A percentile compares a stretch with the other conserved stretches of the same genome.
Evolutionary conservation across 257 asterid species (phyloP).

Genomic region (Solanum tarapatanum): DNA sequence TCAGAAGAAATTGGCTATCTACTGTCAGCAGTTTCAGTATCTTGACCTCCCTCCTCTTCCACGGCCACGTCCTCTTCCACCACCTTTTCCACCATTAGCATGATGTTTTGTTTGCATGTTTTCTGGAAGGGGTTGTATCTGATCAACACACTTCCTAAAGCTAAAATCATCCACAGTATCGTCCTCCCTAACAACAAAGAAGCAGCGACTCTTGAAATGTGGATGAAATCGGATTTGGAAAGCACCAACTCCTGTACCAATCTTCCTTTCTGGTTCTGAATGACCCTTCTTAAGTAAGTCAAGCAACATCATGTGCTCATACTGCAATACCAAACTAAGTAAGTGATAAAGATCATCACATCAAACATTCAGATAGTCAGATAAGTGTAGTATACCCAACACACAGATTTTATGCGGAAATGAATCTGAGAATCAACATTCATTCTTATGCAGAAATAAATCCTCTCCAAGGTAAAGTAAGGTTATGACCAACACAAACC

Average conservation of each 20-base stretch:
- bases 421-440: background rate
- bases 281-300: slow-evolving; percentile 85
- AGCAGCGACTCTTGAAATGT: slow-evolving; percentile 74
- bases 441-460: background rate
- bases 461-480: background rate
- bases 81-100: slow-evolving; percentile 51
- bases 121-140: slow-evolving; percentile 66
- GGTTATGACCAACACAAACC: background rate
- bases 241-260: slow-evolving; percentile 49
- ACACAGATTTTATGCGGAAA: background rate
- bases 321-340: slow-evolving; percentile 27
- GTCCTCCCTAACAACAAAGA: slow-evolving; percentile 75
- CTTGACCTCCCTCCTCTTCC: slow-evolving; percentile 39
- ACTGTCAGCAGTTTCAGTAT: background rate
- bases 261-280: slow-evolving; percentile 66
- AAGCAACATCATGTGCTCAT: slow-evolving; percentile 50
- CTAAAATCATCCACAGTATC: slow-evolving; percentile 77
- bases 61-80: slow-evolving; percentile 27
- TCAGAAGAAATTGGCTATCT: background rate
- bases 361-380: background rate
- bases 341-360: background rate
- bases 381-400: background rate
- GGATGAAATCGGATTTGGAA: slow-evolving; percentile 82
- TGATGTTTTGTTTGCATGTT: slow-evolving; percentile 62
- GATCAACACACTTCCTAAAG: slow-evolving; percentile 90